A percentile compares a stretch with the other conserved stretches of the same genome.
These are phyloP conservation scores for Beauveria asiatica DNA, from an alignment of 2,329 filamentous ascomycete species.

Conservation along the genomic window DNA sequence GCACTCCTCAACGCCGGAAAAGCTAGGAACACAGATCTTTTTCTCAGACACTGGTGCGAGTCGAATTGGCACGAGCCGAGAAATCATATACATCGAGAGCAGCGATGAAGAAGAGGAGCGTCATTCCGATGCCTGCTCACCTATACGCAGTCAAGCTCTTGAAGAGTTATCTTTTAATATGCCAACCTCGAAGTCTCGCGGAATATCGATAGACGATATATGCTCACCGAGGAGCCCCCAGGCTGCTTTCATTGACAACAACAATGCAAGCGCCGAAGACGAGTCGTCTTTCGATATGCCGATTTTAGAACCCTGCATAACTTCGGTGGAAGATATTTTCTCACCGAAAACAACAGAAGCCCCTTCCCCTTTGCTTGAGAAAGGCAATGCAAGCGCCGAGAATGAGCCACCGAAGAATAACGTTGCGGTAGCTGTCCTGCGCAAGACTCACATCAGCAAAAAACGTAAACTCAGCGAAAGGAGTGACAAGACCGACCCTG, in stretches of 20 bases:
- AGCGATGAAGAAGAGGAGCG: background rate
- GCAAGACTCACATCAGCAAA: background rate
- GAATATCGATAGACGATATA: background rate
- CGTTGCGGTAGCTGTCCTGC: background rate
- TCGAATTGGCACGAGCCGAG: background rate
- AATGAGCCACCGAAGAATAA: background rate
- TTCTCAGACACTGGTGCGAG: background rate
- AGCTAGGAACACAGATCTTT: background rate
- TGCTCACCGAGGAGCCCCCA: background rate
- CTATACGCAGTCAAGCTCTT: background rate
- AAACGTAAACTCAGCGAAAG: background rate
- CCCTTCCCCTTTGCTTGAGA: too few species aligned
- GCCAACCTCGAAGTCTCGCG: background rate
- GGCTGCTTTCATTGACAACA: background rate
- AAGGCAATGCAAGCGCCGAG: background rate
- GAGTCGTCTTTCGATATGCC: background rate
- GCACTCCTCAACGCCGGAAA: background rate
- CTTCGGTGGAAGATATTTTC: background rate
- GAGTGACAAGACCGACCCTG: background rate
- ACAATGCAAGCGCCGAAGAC: background rate
- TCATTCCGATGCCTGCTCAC: background rate
- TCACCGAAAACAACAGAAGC: background rate
- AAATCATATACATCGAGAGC: conserved; percentile 1
- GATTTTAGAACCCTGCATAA: background rate
- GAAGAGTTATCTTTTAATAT: background rate